Evolutionary conservation across 2,329 filamentous ascomycete genomes (phyloP).

Genomic region (Aspergillus quadrilineatus): DNA sequence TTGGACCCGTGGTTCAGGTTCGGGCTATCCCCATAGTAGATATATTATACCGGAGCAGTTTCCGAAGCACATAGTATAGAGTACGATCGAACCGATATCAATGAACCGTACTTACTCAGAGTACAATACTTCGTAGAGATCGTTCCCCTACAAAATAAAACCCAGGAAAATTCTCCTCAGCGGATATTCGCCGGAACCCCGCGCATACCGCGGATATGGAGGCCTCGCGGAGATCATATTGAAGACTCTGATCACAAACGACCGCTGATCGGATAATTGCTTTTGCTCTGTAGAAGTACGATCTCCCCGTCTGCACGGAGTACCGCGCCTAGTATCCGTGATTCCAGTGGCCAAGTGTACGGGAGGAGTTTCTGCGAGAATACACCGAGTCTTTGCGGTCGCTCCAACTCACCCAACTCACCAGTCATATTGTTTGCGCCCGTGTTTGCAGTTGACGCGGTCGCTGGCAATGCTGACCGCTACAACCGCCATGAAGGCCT

Average conservation of each 20-base stretch:
- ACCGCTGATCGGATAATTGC: background rate
- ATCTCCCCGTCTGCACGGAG: too few species aligned
- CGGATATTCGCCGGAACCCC: background rate
- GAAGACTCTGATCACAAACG: background rate
- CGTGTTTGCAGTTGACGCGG: background rate
- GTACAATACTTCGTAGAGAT: too few species aligned
- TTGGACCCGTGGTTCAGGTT: constrained; percentile 8
- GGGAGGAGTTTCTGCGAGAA: too few species aligned
- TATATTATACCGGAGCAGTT: too few species aligned
- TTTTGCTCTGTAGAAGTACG: background rate
- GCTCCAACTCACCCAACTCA: too few species aligned
- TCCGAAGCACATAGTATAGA: too few species aligned
- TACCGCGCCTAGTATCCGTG: too few species aligned
- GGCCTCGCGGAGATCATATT: background rate
- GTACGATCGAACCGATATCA: background rate
- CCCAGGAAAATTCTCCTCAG: too few species aligned
- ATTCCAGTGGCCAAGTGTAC: too few species aligned
- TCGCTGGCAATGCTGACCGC: constrained; percentile 8
- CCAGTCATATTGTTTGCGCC: background rate
- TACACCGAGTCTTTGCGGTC: too few species aligned
- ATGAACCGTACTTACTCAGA: too few species aligned
- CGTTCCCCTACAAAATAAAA: too few species aligned
- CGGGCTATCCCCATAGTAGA: background rate
- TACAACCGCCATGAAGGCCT: background rate
- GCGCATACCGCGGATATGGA: background rate